phyloP scores from a whole-genome alignment of 345 rosid genomes.

The sweet orange (Citrus sinensis) region DNA sequence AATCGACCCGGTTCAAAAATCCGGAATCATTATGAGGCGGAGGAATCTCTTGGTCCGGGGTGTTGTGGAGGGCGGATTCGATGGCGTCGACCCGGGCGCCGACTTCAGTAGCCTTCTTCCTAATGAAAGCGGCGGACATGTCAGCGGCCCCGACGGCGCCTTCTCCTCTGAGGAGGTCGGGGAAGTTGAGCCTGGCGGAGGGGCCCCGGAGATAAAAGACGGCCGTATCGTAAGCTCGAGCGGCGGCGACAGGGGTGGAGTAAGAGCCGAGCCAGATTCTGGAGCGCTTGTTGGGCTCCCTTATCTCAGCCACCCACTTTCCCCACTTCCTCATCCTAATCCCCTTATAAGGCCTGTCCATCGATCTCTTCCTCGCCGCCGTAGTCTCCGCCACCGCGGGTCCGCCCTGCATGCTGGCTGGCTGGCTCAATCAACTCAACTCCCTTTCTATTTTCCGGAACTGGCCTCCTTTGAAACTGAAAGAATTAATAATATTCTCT shows the following conservation, averaged over 20 bases:
- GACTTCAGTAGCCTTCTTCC: constrained; percentile 87
- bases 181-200: constrained; percentile 90
- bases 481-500: too few species aligned
- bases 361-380: constrained; percentile 30
- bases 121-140: constrained; percentile 77
- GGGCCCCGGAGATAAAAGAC: constrained; percentile 92
- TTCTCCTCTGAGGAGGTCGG: constrained; percentile 68
- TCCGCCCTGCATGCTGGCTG: constrained; percentile 31
- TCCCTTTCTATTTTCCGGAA: too few species aligned
- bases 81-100: constrained; percentile 93
- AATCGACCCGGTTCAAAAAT: constrained; percentile 64
- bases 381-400: constrained; percentile 27
- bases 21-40: neutral
- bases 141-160: constrained; percentile 37
- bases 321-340: constrained; percentile 99
- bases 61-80: constrained; percentile 43
- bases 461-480: too few species aligned
- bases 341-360: constrained; percentile 74
- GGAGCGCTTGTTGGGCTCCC: constrained; percentile 94
- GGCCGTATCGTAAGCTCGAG: constrained; percentile 95
- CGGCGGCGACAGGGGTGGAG: constrained; percentile 91
- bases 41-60: constrained; percentile 27
- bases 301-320: constrained; percentile 98
- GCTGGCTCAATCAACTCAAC: neutral
- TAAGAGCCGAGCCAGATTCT: constrained; percentile 98